Base-by-base conservation (phyloP, 345 rosid species). In the Populus euphratica region DNA sequence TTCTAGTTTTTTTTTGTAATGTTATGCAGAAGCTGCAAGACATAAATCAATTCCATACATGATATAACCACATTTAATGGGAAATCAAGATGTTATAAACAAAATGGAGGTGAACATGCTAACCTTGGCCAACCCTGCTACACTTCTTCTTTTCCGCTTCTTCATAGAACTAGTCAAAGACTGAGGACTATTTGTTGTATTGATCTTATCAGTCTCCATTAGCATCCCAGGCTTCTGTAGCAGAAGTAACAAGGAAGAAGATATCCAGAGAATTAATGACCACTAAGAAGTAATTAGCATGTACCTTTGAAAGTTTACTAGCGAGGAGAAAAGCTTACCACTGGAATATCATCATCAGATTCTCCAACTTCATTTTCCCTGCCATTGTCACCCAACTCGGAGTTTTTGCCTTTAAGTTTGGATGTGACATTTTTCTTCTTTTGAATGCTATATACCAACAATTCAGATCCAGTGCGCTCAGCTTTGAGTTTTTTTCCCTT, bases 91-190 rank as follows among this genome's bases (percentile, higher is more conserved):
- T 65, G 29, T 38, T n/a, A 52, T 39, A 50, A 56, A 10, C 76
- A 12, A 18, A 50, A 49, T 39, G 63, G 29, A 31, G 62, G 35
- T 25, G 20, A 54, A 69, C 69, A 72, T 23, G 36, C 65, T 70
- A 75, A 93, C 99, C 99, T 92, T 96, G 29, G 85, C 86, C 85
- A 91, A 83, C 56, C 94, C 97, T 39, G 92, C 69, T 68, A 87
- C 69, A 85, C 90, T 86, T 88, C 83, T 90, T 85, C 96, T 90
- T 88, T 90, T 93, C 72, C 86, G 87, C 81, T 92, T 93, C 87
- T 92, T 90, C 79, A 75, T 44, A 74, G 92, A 82, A 86, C 84
- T 93, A 79, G 79, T 63, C 35, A 87, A 84, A 84, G 96, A 85
- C 80, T 88, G 91, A 33, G 69, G 83, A 78, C 65, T 73, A 77